phyloP scores from a whole-genome alignment of 2,329 filamentous ascomycete species.

The Cytospora paraplurivora region DNA sequence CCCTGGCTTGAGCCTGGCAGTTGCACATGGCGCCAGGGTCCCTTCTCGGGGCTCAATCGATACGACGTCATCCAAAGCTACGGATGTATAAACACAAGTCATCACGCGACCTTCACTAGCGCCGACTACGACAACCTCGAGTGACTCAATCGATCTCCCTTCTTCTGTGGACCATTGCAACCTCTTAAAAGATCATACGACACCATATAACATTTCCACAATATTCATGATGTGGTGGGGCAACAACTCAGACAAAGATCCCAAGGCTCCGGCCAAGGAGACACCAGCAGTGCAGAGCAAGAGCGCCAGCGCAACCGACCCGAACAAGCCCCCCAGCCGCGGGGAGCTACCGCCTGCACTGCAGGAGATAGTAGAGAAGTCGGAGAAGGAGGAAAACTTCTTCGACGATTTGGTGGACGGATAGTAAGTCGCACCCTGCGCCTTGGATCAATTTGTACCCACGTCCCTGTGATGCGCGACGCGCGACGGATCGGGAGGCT shows the following conservation, averaged over 20 bases:
- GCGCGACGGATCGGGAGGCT: constrained; percentile 10
- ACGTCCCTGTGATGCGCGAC: neutral
- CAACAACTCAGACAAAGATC: constrained; percentile 36
- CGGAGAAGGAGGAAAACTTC: constrained; percentile 68
- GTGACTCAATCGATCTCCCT: neutral
- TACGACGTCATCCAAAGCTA: constrained; percentile 10
- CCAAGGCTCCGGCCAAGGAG: constrained; percentile 30
- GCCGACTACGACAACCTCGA: neutral
- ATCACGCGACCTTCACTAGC: no score
- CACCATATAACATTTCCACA: neutral
- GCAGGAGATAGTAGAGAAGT: constrained; percentile 60
- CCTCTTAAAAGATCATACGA: neutral
- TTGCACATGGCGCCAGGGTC: no score
- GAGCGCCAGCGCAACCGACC: constrained; percentile 37
- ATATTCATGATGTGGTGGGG: constrained; percentile 46
- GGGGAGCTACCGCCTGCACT: constrained; percentile 57
- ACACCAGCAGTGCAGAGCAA: constrained; percentile 28
- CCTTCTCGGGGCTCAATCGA: no score
- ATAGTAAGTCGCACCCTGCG: constrained; percentile 57
- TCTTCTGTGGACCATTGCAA: no score
- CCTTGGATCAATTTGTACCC: neutral
- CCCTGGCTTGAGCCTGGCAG: constrained; percentile 3
- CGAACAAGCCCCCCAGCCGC: constrained; percentile 49
- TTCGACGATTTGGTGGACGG: constrained; percentile 78
- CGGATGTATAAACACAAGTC: no score